These are phyloP conservation scores for Pseudogymnoascus sp. DNA, from an alignment of 2,329 filamentous ascomycete species.

Conservation along the genomic window DNA sequence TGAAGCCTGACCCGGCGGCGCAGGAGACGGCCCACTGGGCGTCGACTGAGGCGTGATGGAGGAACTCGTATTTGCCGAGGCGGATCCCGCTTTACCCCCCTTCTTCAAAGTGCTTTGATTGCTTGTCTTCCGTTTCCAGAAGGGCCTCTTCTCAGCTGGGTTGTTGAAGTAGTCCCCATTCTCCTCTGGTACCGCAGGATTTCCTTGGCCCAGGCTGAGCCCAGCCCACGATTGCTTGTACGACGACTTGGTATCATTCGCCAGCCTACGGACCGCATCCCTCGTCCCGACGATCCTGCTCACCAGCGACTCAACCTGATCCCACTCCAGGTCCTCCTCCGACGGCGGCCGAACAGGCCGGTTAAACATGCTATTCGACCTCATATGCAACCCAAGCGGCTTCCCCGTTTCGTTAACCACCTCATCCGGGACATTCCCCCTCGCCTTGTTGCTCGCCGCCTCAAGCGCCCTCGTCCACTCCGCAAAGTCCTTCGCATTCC, in stretches of 20 bases:
- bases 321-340: slow-evolving; percentile 76
- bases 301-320: slow-evolving; percentile 74
- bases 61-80: slow-evolving; percentile 12
- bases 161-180: slow-evolving; percentile 41
- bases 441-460: slow-evolving; percentile 61
- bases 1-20: slow-evolving; percentile 17
- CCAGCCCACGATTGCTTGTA: slow-evolving; percentile 8
- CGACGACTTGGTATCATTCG: slow-evolving; percentile 66
- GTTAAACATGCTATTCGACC: slow-evolving; percentile 18
- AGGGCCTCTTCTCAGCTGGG: slow-evolving; percentile 55
- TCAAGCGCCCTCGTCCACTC: slow-evolving; percentile 84
- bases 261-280: slow-evolving; percentile 78
- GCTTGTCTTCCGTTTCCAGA: slow-evolving; percentile 88
- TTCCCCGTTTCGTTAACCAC: neutral
- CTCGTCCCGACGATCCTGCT: slow-evolving; percentile 79
- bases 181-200: slow-evolving; percentile 32
- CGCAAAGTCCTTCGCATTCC: slow-evolving; percentile 74
- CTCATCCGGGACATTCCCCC: slow-evolving; percentile 31
- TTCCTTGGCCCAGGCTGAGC: neutral
- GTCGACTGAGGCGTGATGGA: slow-evolving; percentile 24
- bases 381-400: slow-evolving; percentile 26
- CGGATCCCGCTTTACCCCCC: neutral
- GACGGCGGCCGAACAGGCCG: slow-evolving; percentile 22
- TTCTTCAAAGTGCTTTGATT: slow-evolving; percentile 17
- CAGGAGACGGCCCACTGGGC: slow-evolving; percentile 17